Evolutionary conservation across 495 filamentous ascomycete species (phyloP).

Genomic region (Penicillium daleae): DNA sequence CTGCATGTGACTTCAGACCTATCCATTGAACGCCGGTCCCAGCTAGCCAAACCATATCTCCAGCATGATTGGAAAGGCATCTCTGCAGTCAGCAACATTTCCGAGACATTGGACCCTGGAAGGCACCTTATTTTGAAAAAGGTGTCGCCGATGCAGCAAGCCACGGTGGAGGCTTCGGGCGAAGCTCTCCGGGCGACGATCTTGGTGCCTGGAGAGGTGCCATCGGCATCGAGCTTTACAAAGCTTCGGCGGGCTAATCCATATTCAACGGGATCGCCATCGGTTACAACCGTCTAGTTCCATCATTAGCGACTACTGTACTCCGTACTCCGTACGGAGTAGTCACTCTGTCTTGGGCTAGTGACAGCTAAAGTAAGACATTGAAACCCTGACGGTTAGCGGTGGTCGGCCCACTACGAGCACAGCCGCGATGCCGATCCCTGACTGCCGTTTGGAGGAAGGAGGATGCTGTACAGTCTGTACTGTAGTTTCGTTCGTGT

Average conservation of each 20-base stretch:
- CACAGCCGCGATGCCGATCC: conserved; percentile 5
- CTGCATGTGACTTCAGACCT: neutral
- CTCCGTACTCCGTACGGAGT: too few species aligned
- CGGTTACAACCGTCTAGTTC: neutral
- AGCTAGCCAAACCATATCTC: neutral
- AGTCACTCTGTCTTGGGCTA: neutral
- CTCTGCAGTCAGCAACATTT: neutral
- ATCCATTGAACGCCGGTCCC: neutral
- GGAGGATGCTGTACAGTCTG: neutral
- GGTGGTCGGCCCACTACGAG: neutral
- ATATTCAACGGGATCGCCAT: neutral
- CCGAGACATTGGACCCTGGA: neutral
- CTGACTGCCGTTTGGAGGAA: neutral
- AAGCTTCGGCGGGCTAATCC: neutral
- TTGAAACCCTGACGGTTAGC: neutral
- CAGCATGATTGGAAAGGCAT: neutral
- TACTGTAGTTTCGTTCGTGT: neutral
- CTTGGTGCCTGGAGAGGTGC: neutral
- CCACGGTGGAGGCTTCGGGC: neutral
- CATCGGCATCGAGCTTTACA: neutral
- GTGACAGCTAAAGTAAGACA: neutral
- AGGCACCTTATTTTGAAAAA: neutral
- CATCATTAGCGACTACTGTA: neutral
- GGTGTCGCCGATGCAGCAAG: neutral
- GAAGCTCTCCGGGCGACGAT: neutral